These are phyloP conservation scores for Gastroboletus turbinatus DNA, from an alignment of 1,284 basidiomycete species.

Conservation along the genomic window DNA sequence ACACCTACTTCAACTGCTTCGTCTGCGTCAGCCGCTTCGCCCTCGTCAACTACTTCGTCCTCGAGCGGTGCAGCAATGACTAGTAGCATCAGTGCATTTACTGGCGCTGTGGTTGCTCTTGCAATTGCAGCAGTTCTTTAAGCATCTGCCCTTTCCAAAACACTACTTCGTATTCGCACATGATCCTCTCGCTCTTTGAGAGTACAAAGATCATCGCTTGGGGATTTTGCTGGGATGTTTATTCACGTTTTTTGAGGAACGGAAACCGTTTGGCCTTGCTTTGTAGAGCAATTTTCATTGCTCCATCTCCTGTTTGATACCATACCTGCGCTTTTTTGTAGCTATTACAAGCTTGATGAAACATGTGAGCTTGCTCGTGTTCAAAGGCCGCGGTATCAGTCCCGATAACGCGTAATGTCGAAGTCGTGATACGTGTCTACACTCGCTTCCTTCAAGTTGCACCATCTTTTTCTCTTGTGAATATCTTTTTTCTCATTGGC, in stretches of 20 bases:
- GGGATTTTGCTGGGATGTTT: neutral
- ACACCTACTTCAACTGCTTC: neutral
- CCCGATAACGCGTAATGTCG: neutral
- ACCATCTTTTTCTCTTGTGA: neutral
- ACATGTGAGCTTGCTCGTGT: neutral
- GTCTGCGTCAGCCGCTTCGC: neutral
- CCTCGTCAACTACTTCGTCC: neutral
- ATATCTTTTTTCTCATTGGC: neutral
- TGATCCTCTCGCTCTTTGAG: neutral
- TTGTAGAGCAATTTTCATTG: neutral
- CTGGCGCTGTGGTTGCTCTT: slow-evolving; percentile 18
- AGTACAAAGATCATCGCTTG: neutral
- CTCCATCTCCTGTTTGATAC: neutral
- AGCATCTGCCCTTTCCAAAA: neutral
- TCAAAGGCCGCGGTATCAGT: neutral
- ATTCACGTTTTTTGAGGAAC: neutral
- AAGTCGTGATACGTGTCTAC: neutral
- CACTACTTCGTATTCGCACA: slow-evolving; percentile 4
- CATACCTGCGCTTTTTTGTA: neutral
- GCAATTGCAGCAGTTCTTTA: slow-evolving; percentile 20
- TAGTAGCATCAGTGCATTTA: slow-evolving; percentile 14
- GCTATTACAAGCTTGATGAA: neutral
- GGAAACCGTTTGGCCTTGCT: neutral
- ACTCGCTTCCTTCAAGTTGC: neutral
- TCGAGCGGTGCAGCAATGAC: slow-evolving; percentile 13